Evolutionary conservation across 176 grass and related monocot genomes (phyloP).

Genomic region (Oryza glumipatula): DNA sequence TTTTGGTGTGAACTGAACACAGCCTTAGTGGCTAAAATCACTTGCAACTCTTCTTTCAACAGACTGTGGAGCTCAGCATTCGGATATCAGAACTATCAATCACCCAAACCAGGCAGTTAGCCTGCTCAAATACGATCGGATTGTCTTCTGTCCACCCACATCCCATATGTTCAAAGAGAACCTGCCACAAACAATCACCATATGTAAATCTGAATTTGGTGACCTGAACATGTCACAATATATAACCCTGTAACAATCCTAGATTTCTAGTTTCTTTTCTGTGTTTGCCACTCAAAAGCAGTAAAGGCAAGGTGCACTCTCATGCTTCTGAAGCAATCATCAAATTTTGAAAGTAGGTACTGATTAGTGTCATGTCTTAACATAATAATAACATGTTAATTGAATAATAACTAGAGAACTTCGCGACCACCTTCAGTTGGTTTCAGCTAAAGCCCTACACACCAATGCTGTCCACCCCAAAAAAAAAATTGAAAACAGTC

Average conservation of each 20-base stretch:
- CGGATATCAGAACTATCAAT: conserved; percentile 59
- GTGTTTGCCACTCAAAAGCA: not conserved
- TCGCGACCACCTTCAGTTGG: not conserved
- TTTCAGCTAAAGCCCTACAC: not conserved
- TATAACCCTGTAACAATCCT: too few relatives aligned
- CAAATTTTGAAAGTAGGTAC: not conserved
- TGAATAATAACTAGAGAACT: not conserved
- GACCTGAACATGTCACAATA: not conserved
- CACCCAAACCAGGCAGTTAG: conserved; percentile 66
- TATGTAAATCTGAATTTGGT: not conserved
- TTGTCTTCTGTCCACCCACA: conserved; percentile 78
- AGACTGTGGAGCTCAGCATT: conserved; percentile 60
- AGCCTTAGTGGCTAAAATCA: too few relatives aligned
- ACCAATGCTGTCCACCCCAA: not conserved
- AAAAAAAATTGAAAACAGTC: not conserved
- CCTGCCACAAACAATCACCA: conserved; percentile 46
- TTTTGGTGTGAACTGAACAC: too few relatives aligned
- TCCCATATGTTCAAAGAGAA: conserved; percentile 75
- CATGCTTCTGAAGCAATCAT: not conserved
- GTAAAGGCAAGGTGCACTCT: not conserved
- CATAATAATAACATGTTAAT: not conserved
- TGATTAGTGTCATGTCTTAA: not conserved
- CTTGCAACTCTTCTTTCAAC: conserved; percentile 67
- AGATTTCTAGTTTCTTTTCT: not conserved
- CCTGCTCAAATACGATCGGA: conserved; percentile 72